These are phyloP conservation scores for Solanum infundibuliforme DNA, from an alignment of 257 asterid species.

Conservation along the genomic window DNA sequence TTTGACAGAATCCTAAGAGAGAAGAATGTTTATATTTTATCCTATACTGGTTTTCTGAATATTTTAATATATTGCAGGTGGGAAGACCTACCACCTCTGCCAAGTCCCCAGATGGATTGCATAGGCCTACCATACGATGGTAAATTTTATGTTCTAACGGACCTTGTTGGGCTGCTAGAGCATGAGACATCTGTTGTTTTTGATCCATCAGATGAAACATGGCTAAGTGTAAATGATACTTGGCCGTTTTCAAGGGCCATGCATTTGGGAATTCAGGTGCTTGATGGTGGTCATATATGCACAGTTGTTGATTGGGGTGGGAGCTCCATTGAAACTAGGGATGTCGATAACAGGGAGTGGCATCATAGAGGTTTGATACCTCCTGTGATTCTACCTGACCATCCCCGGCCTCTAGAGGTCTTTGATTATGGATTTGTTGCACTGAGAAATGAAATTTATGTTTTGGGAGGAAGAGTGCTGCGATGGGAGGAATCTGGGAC, in stretches of 20 bases:
- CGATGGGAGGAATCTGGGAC: neutral
- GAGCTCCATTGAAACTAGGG: neutral
- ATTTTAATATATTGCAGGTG: neutral
- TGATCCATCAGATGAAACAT: neutral
- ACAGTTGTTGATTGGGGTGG: slow-evolving; percentile 4
- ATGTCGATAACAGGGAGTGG: neutral
- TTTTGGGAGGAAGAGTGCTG: slow-evolving; percentile 5
- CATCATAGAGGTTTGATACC: neutral
- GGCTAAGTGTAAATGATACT: neutral
- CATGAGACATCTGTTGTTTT: neutral
- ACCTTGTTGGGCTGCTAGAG: slow-evolving; percentile 4
- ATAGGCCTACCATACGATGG: neutral
- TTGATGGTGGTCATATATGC: slow-evolving; percentile 5
- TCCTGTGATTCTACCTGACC: slow-evolving; percentile 5
- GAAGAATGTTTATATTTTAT: neutral
- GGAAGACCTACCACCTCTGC: neutral
- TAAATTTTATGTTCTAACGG: neutral
- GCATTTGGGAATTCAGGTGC: slow-evolving; percentile 6
- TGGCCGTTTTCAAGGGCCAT: slow-evolving; percentile 1
- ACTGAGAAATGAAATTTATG: neutral
- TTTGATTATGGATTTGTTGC: slow-evolving; percentile 6
- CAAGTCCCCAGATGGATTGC: neutral
- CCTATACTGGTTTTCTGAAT: neutral
- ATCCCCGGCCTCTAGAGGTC: slow-evolving; percentile 1
- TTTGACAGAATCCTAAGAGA: neutral